A percentile compares a stretch with the other conserved stretches of the same genome.
Evolutionary conservation across 495 filamentous ascomycete species (phyloP).

Genomic region (Aspergillus asperescens): DNA sequence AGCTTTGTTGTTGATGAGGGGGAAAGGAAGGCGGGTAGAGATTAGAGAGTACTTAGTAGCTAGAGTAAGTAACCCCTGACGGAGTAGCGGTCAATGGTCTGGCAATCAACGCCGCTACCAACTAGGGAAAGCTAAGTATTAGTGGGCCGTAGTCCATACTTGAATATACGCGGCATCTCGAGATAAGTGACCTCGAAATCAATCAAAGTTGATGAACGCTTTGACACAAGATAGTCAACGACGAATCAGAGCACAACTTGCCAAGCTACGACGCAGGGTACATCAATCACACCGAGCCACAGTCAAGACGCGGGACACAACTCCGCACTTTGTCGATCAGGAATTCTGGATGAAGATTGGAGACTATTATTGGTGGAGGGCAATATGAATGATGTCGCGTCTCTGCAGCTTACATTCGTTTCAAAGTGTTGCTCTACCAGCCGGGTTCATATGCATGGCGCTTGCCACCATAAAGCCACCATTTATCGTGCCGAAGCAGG

Average conservation of each 20-base stretch:
- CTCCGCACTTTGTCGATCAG: neutral
- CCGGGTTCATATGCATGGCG: too few species aligned
- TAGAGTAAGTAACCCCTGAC: too few species aligned
- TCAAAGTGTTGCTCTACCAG: neutral
- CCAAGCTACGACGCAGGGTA: neutral
- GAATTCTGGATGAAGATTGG: neutral
- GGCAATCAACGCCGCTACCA: too few species aligned
- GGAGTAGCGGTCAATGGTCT: slow-evolving; percentile 10
- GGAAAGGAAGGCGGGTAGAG: neutral
- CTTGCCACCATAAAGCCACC: too few species aligned
- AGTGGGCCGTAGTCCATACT: neutral
- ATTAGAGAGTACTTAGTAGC: neutral
- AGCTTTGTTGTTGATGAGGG: neutral
- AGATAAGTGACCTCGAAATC: neutral
- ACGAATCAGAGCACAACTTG: slow-evolving; percentile 1
- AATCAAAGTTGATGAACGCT: neutral
- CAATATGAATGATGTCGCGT: too few species aligned
- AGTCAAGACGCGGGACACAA: neutral
- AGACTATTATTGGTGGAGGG: too few species aligned
- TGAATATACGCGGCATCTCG: neutral
- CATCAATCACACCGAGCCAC: neutral
- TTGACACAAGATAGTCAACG: neutral
- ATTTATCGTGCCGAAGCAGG: too few species aligned
- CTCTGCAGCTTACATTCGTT: too few species aligned
- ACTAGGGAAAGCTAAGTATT: neutral